Evolutionary conservation across 345 rosid genomes (phyloP).

Genomic region (Viola odorata): DNA sequence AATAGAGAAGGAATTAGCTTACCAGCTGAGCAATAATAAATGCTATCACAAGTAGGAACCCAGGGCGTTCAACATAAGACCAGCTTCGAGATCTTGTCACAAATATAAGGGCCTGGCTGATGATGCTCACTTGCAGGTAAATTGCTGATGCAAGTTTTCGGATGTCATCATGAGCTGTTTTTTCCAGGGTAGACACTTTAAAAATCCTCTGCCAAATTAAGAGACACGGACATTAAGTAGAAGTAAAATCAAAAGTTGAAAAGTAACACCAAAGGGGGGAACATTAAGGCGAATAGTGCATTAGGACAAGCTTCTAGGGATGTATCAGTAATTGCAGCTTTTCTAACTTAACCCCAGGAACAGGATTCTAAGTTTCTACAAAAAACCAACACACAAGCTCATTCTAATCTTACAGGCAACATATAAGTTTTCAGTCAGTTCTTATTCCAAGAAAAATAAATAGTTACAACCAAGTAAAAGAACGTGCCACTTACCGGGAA

Average conservation of each 20-base stretch:
- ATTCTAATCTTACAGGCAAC: too few relatives aligned
- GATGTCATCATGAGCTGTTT: constrained; percentile 84
- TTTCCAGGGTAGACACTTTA: constrained; percentile 81
- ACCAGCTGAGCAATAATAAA: constrained; percentile 92
- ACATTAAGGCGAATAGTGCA: background rate
- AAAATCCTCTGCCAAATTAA: constrained; percentile 52
- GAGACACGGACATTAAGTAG: constrained; percentile 11
- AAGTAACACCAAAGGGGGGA: background rate
- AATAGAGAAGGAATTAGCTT: constrained; percentile 22
- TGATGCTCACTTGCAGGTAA: constrained; percentile 92
- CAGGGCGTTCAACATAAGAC: constrained; percentile 96
- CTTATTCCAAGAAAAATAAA: constrained; percentile 2
- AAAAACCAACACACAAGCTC: background rate
- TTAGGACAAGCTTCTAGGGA: background rate
- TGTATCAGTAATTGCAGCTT: background rate
- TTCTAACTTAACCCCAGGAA: background rate
- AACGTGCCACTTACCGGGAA: constrained; percentile 60
- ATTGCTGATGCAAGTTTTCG: constrained; percentile 94
- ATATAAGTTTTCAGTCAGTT: background rate
- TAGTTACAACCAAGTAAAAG: background rate
- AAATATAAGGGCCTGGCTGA: constrained; percentile 96
- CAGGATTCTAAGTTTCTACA: background rate
- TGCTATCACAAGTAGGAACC: constrained; percentile 62
- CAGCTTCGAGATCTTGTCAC: constrained; percentile 94
- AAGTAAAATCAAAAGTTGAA: constrained; percentile 4